phyloP scores from a whole-genome alignment of 1,139 yeast genomes.

The Geotrichum aggregatum region DNA sequence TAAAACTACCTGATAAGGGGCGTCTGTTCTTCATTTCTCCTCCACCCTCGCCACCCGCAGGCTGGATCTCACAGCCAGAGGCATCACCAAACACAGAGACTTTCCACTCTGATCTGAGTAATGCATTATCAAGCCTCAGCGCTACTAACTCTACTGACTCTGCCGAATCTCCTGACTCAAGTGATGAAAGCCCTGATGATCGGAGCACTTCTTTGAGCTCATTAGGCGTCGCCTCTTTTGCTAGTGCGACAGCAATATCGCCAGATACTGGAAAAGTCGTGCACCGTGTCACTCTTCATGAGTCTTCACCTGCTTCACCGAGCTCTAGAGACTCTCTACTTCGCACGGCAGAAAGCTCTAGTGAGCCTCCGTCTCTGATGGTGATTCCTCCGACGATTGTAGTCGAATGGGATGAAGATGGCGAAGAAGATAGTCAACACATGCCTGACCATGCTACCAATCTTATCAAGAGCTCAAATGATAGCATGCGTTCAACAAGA shows the following conservation, averaged over 20 bases:
- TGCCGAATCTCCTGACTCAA: background rate
- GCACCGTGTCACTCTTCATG: slow-evolving; percentile 29
- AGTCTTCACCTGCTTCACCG: slow-evolving; percentile 19
- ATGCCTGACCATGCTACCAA: background rate
- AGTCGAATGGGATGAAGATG: slow-evolving; percentile 36
- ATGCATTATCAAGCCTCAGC: slow-evolving; percentile 22
- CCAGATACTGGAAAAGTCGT: slow-evolving; percentile 22
- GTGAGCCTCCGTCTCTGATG: background rate
- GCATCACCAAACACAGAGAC: slow-evolving; percentile 36
- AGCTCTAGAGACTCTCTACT: slow-evolving; percentile 3
- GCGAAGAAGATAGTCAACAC: slow-evolving; percentile 25
- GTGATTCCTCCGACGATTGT: slow-evolving; percentile 30
- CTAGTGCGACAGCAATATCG: slow-evolving; percentile 7
- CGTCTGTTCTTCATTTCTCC: slow-evolving; percentile 43
- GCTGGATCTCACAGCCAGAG: slow-evolving; percentile 40
- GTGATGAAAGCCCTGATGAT: too few species aligned
- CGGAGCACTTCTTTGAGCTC: background rate
- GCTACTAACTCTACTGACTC: slow-evolving; percentile 1
- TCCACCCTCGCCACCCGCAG: slow-evolving; percentile 46
- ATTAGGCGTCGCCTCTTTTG: slow-evolving; percentile 9
- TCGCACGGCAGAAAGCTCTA: background rate
- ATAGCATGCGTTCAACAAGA: slow-evolving; percentile 1
- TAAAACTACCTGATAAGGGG: slow-evolving; percentile 42
- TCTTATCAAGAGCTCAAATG: background rate
- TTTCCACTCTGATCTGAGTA: slow-evolving; percentile 23